Base-by-base conservation (phyloP, 345 rosid species). In the Citrus glauca region DNA sequence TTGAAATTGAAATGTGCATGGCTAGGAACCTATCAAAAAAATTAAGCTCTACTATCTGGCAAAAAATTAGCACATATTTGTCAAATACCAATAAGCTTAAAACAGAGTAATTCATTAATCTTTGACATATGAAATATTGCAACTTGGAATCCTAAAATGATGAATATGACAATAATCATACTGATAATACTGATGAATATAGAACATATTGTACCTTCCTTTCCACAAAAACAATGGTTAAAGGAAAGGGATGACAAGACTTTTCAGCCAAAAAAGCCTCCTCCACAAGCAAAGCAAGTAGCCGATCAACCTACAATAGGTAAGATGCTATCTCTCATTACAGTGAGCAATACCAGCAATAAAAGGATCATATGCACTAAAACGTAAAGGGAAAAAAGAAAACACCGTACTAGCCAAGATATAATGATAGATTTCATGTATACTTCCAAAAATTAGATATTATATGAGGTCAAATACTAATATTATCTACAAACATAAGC, bases 221-320 rank as follows among this genome's bases (percentile, higher is more conserved):
- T 68, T 85, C 87, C 35, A 85, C 87, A 80, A 85, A 85, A 25
- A 85, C 87, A 71, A 82, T 83, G 30, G 87, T 85, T 35, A 85
- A 75, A 35, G 87, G 85, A 38, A 81, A 82, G 73, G 87, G 81
- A 60, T 48, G 85, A 48, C 64, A 81, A 62, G 82, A 77, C 80
- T 77, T 80, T 65, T 85, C 83, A 50, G 85, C 83, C 69, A 40
- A 83, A 28, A 80, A 74, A 61, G 76, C 80, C 67, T 80, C 82
- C 78, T 80, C 84, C 22, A 85, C 80, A 2, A 85, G 85, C 77
- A 85, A 78, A 78, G 71, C 80, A 24, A 85, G 81, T 67, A 85
- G 85, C 45, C 82, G 63, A 69, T 85, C 87, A 71, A 82, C 74
- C 85, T 85, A 25, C 80, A 82, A 62, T 42, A 74, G 27, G 60